phyloP scores from a whole-genome alignment of 2,329 filamentous ascomycete genomes.

The Shiraia sp. region DNA sequence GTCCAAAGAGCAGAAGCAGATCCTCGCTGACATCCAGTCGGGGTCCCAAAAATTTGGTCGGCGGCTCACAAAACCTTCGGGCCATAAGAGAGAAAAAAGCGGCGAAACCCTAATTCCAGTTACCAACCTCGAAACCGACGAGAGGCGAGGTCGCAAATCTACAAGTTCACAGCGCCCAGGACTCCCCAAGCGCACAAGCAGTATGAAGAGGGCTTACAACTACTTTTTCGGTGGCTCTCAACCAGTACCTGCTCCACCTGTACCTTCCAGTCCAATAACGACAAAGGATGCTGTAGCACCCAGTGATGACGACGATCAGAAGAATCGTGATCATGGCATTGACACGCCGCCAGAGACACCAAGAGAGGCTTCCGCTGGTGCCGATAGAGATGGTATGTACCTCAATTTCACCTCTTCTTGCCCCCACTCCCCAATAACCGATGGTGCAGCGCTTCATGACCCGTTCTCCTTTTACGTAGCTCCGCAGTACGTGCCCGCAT shows the following conservation, averaged over 20 bases:
- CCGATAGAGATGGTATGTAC: constrained; percentile 22
- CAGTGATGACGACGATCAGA: constrained; percentile 19
- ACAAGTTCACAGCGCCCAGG: constrained; percentile 35
- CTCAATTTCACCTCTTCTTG: constrained; percentile 8
- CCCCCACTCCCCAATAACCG: constrained; percentile 29
- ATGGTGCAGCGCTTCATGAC: constrained; percentile 22
- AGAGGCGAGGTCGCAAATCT: constrained; percentile 40
- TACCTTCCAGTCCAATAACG: constrained; percentile 33
- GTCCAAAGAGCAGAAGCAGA: constrained; percentile 44
- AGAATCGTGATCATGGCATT: constrained; percentile 26
- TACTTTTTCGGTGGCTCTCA: constrained; percentile 43
- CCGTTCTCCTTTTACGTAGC: constrained; percentile 22
- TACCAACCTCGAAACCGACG: constrained; percentile 34
- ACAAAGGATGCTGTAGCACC: constrained; percentile 26
- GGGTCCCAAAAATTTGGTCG: constrained; percentile 43
- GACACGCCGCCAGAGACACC: constrained; percentile 43
- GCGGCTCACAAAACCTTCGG: constrained; percentile 31
- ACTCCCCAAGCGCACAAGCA: constrained; percentile 43
- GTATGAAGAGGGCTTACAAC: constrained; percentile 46
- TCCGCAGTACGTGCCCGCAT: constrained; percentile 19
- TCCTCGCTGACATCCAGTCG: constrained; percentile 44
- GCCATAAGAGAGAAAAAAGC: constrained; percentile 26
- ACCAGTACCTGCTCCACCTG: constrained; percentile 25
- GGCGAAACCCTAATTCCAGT: constrained; percentile 33
- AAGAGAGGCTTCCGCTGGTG: constrained; percentile 20